Conservation (phyloP, 2,329 filamentous ascomycete genomes). For the Ophiostoma sp. region DNA sequence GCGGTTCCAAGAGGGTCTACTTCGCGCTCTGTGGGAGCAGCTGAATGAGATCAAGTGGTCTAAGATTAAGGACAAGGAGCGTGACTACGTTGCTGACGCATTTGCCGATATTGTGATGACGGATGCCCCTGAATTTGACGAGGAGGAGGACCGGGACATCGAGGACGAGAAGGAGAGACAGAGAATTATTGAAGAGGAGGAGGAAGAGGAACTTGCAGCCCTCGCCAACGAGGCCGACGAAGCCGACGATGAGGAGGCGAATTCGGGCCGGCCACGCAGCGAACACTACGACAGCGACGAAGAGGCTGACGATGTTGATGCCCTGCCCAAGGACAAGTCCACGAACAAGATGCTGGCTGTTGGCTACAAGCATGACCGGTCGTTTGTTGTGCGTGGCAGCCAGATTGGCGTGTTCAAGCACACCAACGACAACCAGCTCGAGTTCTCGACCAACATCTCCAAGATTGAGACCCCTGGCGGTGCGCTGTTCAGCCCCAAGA, state of each 20-base stretch:
- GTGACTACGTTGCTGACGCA: constrained; percentile 89
- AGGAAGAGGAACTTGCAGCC: constrained; percentile 41
- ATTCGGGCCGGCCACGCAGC: constrained; percentile 53
- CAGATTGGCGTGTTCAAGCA: constrained; percentile 99
- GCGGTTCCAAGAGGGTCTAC: constrained; percentile 84
- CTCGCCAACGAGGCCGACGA: constrained; percentile 32
- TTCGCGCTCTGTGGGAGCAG: constrained; percentile 96
- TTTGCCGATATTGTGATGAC: constrained; percentile 95
- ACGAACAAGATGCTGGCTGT: constrained; percentile 93
- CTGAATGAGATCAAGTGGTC: constrained; percentile 90
- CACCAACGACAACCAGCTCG: constrained; percentile 81
- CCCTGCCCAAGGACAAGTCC: constrained; percentile 61
- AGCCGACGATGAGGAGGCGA: constrained; percentile 47
- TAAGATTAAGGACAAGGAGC: constrained; percentile 86
- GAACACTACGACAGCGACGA: constrained; percentile 55
- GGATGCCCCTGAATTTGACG: constrained; percentile 53
- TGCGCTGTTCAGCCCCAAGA: constrained; percentile 85
- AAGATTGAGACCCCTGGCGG: constrained; percentile 87
- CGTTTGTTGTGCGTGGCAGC: constrained; percentile 91
- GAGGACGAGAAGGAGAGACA: constrained; percentile 36
- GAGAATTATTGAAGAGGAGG: constrained; percentile 34
- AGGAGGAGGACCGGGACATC: constrained; percentile 33
- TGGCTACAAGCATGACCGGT: constrained; percentile 93
- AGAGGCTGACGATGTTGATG: constrained; percentile 74
- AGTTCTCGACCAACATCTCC: constrained; percentile 96